Base-by-base conservation (phyloP, 148 eudicot species). In the Rheum nobile region DNA sequence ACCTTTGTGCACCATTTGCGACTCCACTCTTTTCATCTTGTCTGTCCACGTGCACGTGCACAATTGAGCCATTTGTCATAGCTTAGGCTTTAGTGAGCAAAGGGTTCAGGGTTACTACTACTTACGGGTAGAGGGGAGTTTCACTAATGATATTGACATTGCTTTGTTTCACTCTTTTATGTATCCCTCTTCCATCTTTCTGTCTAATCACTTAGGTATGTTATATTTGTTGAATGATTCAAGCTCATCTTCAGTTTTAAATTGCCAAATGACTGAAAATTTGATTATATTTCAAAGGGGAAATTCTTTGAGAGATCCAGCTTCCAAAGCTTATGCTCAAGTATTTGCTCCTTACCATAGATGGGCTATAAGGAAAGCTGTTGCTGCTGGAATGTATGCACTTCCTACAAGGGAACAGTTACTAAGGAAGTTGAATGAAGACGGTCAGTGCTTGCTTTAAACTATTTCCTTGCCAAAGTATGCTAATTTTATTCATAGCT, bases 321-420 rank as follows among this genome's bases (percentile, higher is more conserved):
- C 99, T 74, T 88, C 97, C 42, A 84, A 77, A 80, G 92, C 99
- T 73, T 95, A 95, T 77, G 76, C 88, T 54, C 85, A 90, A 76
- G 97, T 92, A 24, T 90, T 95, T 84, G 96, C 99, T 76, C 99
- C 99, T 14, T 44, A 92, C 76, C 99, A 95, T 84, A 94, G 96
- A 73, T 95, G 99, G 99, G 94, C 94, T 55, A 88, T 95, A 24
- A 84, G 99, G 79, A 95, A 88, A 82, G 97, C 94, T 73, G 99
- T 95, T 65, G 90, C 84, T 79, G 97, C 96, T 29, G 99, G 99
- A 75, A 95, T 95, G 99, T 92, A 92, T 80, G 96, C 97, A n/a
- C 88, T 95, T 79, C 99, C 99, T 50, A 86, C 97, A 31, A 90
- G 80, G 78, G 78, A 82, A 9, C 99, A 95, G 83, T 83, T 95